phyloP scores from a whole-genome alignment of 805 yeast species.

The Spathaspora gorwiae region DNA sequence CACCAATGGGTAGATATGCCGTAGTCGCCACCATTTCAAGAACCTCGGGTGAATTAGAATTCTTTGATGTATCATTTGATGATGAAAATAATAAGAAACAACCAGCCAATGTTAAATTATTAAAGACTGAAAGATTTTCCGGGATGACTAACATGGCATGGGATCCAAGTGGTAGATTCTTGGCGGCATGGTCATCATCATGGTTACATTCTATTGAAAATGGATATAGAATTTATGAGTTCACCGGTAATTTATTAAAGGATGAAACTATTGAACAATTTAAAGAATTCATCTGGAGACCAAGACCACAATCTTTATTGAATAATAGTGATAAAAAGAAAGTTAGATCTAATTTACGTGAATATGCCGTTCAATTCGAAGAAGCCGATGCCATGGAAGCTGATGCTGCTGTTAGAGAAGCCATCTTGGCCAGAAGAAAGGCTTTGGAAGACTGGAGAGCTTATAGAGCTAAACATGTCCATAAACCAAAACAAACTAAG shows the following conservation, averaged over 20 bases:
- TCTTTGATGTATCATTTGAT: constrained; percentile 81
- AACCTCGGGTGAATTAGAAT: constrained; percentile 65
- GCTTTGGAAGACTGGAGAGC: constrained; percentile 79
- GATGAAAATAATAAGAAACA: constrained; percentile 56
- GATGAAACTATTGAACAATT: constrained; percentile 79
- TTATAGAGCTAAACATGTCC: constrained; percentile 55
- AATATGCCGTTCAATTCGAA: constrained; percentile 88
- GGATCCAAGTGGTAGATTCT: constrained; percentile 94
- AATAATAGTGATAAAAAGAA: constrained; percentile 78
- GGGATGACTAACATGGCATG: constrained; percentile 83
- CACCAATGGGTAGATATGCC: constrained; percentile 90
- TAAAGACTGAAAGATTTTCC: constrained; percentile 60
- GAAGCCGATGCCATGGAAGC: constrained; percentile 96
- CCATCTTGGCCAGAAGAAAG: constrained; percentile 78
- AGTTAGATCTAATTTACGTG: constrained; percentile 84
- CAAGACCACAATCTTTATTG: constrained; percentile 81
- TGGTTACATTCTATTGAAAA: constrained; percentile 84
- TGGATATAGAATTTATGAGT: constrained; percentile 84
- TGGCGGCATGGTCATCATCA: constrained; percentile 81
- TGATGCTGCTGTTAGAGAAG: constrained; percentile 83
- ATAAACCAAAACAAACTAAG: constrained; percentile 34
- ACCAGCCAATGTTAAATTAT: constrained; percentile 53
- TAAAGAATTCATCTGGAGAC: constrained; percentile 94
- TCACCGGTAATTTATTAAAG: constrained; percentile 70
- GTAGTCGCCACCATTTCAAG: constrained; percentile 45